Evolutionary conservation across 1,284 basidiomycete genomes (phyloP), one percentile per base, ranked within the genome.

Genomic region (Ceratobasidium sp.): DNA sequence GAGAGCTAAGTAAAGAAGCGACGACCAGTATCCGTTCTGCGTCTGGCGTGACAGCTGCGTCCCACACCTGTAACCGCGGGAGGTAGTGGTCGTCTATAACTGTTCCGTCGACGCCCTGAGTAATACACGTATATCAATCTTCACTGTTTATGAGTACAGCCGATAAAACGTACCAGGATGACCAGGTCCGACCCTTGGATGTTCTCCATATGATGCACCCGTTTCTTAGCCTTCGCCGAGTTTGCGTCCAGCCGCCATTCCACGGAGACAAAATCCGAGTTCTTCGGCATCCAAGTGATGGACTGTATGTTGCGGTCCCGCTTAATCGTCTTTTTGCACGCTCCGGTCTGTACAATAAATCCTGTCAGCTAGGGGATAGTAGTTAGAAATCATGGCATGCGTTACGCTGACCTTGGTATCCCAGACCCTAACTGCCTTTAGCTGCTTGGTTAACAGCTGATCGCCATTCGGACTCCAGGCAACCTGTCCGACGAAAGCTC

Each of bases 241-340:
- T n/a, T n/a, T n/a, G n/a, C n/a, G n/a, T n/a, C n/a, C n/a, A n/a
- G n/a, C n/a, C n/a, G n/a, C n/a, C n/a, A n/a, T n/a, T n/a, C n/a
- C n/a, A n/a, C n/a, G n/a, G n/a, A n/a, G n/a, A n/a, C n/a, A n/a
- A n/a, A n/a, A n/a, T n/a, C n/a, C n/a, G n/a, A n/a, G n/a, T n/a
- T n/a, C n/a, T n/a, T n/a, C n/a, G n/a, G n/a, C n/a, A n/a, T n/a
- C n/a, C n/a, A n/a, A n/a, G n/a, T n/a, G n/a, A n/a, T n/a, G n/a
- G n/a, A n/a, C n/a, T n/a, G n/a, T n/a, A n/a, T n/a, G 47, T 83
- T 82, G 29, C 84, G 84, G 67, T 85, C 82, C 4, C 92, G 87
- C 76, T 91, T 88, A 75, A 94, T 93, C 0, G 90, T 93, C 80
- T 86, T 89, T 78, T 85, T 87, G 79, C 91, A 93, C 63, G 92